Percentiles rank a stretch among this genome's conserved stretches.
These are phyloP conservation scores for Sphaerostilbella broomeana DNA, from an alignment of 2,329 filamentous ascomycete species.

Conservation along the genomic window DNA sequence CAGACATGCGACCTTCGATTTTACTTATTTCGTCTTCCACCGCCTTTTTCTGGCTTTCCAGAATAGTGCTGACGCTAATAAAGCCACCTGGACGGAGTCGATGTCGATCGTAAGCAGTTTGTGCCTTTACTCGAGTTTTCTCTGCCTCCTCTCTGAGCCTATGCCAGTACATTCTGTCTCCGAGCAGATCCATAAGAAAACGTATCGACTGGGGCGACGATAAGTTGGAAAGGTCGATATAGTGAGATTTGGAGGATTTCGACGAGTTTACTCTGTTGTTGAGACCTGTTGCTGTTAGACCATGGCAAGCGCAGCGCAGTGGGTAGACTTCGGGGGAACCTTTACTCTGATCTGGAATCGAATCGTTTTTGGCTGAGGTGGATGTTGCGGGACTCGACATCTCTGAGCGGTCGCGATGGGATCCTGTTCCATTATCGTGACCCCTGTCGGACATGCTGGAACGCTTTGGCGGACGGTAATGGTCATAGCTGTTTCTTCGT, in stretches of 20 bases:
- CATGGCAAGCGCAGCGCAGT: too few species aligned
- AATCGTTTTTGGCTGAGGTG: neutral
- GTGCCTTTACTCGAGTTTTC: slow-evolving; percentile 15
- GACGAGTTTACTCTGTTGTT: too few species aligned
- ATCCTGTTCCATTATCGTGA: too few species aligned
- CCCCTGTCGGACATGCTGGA: slow-evolving; percentile 1
- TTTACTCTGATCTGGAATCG: neutral
- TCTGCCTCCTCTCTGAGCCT: slow-evolving; percentile 16
- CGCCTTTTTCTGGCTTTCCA: slow-evolving; percentile 15
- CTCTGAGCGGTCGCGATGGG: slow-evolving; percentile 1
- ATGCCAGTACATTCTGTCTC: slow-evolving; percentile 18
- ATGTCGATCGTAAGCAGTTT: slow-evolving; percentile 15
- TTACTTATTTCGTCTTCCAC: slow-evolving; percentile 11
- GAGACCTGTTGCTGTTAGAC: too few species aligned
- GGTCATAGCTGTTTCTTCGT: neutral
- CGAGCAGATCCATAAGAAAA: slow-evolving; percentile 20
- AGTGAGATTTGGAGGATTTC: too few species aligned
- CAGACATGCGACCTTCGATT: slow-evolving; percentile 9
- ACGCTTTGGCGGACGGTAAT: neutral
- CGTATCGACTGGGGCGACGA: too few species aligned
- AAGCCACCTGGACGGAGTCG: slow-evolving; percentile 19
- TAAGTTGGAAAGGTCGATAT: too few species aligned
- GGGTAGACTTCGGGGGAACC: neutral
- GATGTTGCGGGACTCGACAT: slow-evolving; percentile 1
- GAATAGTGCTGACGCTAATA: slow-evolving; percentile 15